Base-by-base conservation (phyloP, 495 filamentous ascomycete genomes). In the Xylaria castorea region DNA sequence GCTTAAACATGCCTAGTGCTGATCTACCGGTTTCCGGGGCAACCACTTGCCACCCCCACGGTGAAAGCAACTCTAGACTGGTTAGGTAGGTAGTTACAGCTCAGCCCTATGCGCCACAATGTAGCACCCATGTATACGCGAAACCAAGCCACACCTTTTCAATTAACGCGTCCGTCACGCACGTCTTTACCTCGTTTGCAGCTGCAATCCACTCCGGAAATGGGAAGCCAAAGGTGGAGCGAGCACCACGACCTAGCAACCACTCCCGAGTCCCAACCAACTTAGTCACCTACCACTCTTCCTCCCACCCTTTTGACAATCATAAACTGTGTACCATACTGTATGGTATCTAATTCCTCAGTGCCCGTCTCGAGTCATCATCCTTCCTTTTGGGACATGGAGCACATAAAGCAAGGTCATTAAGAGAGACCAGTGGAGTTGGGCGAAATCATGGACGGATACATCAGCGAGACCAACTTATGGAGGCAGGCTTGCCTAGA, bases 401-500 rank as follows among this genome's bases (percentile, higher is more conserved):
- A 42, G 32, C 44, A 53, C n/a, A 16, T 27, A 34, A 38, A 30
- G 9, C 48, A 40, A 71, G 32, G n/a, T 9, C 25, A 50, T 55
- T 44, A 64, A 60, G 36, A 53, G 57, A 71, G 53, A 36, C 16
- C 36, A 42, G 38, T 25, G 7, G 44, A 32, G 53, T 46, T 65
- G 48, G 66, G 53, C 20, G 51, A 66, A 61, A 70, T 50, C 34
- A 76, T 75, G 76, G 60, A 55, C 46, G 57, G 73, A 48, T 66
- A 71, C 55, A 66, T 18, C 36, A 63, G 60, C 11, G 55, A 71
- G 55, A 27, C 57, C 42, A 48, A 68, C 44, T 7, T 62, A 0
- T 75, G 71, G 74, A 63, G 73, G 55, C 69, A 50, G 55, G 22
- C 42, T 67, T 81, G 67, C 72, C 77, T 79, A 76, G 80, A 73